A percentile compares a stretch with the other conserved stretches of the same genome.
phyloP scores from a whole-genome alignment of 257 asterid species.

The Nicotiana obtusifolia region DNA sequence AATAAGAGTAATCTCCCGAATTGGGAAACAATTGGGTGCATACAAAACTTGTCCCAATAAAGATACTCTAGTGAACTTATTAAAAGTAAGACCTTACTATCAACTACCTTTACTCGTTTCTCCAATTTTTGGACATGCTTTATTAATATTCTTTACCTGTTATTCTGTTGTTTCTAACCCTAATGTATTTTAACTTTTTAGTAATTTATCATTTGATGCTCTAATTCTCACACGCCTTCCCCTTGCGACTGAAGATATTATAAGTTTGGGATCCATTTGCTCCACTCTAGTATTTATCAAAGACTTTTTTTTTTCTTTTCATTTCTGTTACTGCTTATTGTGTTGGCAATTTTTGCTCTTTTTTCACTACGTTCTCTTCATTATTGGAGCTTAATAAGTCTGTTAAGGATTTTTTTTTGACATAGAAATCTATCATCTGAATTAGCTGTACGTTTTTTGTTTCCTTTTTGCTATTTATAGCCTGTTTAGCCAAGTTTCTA shows the following conservation, averaged over 20 bases:
- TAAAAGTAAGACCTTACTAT: conserved; percentile 32
- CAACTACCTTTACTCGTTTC: not conserved
- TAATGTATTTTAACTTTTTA: not conserved
- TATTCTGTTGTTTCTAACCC: not conserved
- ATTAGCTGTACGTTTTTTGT: not conserved
- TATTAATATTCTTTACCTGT: too few relatives aligned
- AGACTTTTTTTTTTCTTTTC: not conserved
- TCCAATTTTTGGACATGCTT: too few relatives aligned
- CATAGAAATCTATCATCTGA: not conserved
- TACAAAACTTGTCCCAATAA: conserved; percentile 53
- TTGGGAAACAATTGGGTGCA: conserved; percentile 46
- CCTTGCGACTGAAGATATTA: not conserved
- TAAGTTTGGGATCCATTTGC: not conserved
- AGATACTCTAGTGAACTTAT: conserved; percentile 47
- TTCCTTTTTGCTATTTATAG: not conserved
- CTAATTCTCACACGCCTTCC: not conserved
- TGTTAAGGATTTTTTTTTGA: not conserved
- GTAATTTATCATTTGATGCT: not conserved
- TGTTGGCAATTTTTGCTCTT: not conserved
- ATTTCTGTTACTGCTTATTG: not conserved
- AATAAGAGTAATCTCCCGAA: conserved; percentile 24
- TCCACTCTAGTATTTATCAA: not conserved
- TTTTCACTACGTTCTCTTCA: not conserved
- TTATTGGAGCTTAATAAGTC: not conserved
- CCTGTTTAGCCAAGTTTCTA: too few relatives aligned